Evolutionary conservation across 495 filamentous ascomycete species (phyloP).

Genomic region (Penicillium cosmopolitanum): DNA sequence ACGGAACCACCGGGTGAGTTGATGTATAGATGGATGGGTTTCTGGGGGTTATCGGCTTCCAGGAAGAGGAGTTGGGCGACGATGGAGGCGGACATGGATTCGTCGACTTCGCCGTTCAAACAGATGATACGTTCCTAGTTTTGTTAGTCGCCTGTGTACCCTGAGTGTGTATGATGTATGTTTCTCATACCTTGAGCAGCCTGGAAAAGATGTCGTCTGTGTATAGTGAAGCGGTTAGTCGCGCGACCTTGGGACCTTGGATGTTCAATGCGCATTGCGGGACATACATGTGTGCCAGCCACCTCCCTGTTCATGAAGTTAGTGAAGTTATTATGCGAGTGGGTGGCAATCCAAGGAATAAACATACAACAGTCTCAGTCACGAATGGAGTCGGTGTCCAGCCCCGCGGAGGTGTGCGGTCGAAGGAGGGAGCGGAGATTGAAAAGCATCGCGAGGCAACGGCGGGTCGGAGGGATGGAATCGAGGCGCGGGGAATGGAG

Average conservation of each 20-base stretch:
- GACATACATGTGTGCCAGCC: constrained; percentile 89
- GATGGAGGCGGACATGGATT: constrained; percentile 83
- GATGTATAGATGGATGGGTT: constrained; percentile 96
- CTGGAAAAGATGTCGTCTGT: constrained; percentile 84
- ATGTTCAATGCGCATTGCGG: not conserved
- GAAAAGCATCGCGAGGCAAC: constrained; percentile 34
- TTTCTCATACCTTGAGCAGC: constrained; percentile 64
- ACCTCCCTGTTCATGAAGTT: constrained; percentile 61
- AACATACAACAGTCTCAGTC: constrained; percentile 79
- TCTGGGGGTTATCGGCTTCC: constrained; percentile 92
- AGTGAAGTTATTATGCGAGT: not conserved
- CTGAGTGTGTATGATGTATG: not conserved
- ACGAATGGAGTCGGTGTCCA: constrained; percentile 74
- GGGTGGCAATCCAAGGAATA: not conserved
- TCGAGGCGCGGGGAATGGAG: constrained; percentile 15
- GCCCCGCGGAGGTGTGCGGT: constrained; percentile 47
- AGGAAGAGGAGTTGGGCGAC: constrained; percentile 97
- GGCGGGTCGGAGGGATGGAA: constrained; percentile 10
- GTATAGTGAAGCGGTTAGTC: not conserved
- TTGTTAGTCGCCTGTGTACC: constrained; percentile 35
- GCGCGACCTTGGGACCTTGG: no score
- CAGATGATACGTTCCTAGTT: constrained; percentile 86
- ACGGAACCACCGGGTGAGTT: constrained; percentile 97
- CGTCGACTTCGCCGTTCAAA: constrained; percentile 90
- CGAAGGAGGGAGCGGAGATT: constrained; percentile 39